Evolutionary conservation across 208 protist species (phyloP).

Genomic region (Acanthamoeba divionensis): DNA sequence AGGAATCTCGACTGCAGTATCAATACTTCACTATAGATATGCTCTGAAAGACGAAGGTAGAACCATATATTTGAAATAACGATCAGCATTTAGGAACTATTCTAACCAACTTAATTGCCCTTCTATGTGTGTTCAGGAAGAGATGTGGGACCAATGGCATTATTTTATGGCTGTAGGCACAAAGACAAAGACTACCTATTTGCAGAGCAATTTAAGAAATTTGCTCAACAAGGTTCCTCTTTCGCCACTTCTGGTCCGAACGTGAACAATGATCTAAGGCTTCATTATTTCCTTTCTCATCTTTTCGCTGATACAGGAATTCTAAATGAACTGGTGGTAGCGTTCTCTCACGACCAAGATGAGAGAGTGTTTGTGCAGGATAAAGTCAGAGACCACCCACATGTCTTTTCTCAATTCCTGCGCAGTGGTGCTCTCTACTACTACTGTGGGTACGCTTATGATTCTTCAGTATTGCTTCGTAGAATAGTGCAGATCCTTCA

Average conservation of each 20-base stretch:
- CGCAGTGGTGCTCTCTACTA: not conserved
- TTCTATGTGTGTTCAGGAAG: not conserved
- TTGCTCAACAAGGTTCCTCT: not conserved
- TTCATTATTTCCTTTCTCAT: not conserved
- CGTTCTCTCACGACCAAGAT: constrained; percentile 35
- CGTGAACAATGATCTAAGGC: not conserved
- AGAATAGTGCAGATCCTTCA: not conserved
- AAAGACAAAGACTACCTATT: constrained; percentile 23
- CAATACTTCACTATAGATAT: not conserved
- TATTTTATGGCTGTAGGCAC: constrained; percentile 30
- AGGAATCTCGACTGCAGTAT: constrained; percentile 4
- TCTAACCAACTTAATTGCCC: not conserved
- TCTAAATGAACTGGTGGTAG: not conserved
- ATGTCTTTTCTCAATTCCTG: not conserved
- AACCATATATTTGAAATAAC: not conserved
- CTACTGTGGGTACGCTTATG: constrained; percentile 1
- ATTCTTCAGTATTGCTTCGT: not conserved
- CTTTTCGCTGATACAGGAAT: not conserved
- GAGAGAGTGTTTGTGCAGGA: constrained; percentile 37
- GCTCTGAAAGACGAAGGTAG: not conserved
- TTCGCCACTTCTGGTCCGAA: not conserved
- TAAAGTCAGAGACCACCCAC: not conserved
- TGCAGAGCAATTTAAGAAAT: not conserved
- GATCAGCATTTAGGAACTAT: no score
- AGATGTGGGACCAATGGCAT: not conserved